phyloP scores from a whole-genome alignment of 2,329 filamentous ascomycete species.

The Fusarium succisae region DNA sequence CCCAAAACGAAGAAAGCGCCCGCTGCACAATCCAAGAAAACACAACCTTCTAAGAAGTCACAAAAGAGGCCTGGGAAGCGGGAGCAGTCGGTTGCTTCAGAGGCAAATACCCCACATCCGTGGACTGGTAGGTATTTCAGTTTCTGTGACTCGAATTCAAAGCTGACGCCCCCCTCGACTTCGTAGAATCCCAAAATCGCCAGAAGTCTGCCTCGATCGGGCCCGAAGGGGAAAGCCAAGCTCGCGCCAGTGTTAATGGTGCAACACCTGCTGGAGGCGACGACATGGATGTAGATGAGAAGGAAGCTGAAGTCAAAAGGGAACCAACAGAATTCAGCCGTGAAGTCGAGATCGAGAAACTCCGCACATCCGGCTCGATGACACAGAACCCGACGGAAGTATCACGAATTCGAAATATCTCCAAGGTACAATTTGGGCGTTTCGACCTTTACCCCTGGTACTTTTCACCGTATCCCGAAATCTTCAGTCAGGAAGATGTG shows the following conservation, averaged over 20 bases:
- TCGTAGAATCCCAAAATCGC: constrained; percentile 58
- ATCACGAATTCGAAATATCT: constrained; percentile 93
- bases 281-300: constrained; percentile 66
- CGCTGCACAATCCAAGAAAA: constrained; percentile 66
- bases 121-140: constrained; percentile 52
- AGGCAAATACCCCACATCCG: constrained; percentile 63
- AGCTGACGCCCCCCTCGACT: constrained; percentile 49
- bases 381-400: constrained; percentile 98
- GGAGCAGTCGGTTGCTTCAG: constrained; percentile 64
- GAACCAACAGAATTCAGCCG: constrained; percentile 72
- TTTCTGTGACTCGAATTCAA: background rate
- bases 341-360: constrained; percentile 95
- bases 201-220: constrained; percentile 55
- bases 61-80: constrained; percentile 65
- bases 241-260: constrained; percentile 54
- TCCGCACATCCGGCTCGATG: constrained; percentile 95
- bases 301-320: constrained; percentile 55
- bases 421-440: constrained; percentile 91
- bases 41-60: constrained; percentile 65
- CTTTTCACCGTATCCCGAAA: constrained; percentile 94
- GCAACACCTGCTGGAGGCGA: constrained; percentile 58
- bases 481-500: constrained; percentile 86
- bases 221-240: constrained; percentile 57
- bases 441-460: constrained; percentile 98
- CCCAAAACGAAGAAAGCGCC: constrained; percentile 76